Base-by-base conservation (phyloP, 768 basidiomycete species). In the Macrolepiota fuliginosa region DNA sequence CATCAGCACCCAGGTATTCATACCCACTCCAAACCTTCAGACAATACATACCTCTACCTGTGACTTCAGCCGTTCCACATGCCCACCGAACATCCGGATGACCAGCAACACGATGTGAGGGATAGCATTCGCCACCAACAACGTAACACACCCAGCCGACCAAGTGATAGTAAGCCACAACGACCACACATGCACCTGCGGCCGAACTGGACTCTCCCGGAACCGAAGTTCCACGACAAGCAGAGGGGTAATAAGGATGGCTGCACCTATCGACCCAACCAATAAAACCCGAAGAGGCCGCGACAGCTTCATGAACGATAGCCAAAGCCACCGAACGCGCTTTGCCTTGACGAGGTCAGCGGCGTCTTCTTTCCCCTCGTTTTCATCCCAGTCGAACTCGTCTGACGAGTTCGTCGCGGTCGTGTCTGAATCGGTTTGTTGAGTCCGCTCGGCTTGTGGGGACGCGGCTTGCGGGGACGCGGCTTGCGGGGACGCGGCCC, bases 381-480 rank as follows among this genome's bases (percentile, higher is more conserved):
- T 85, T 55, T 85, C 81, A 58, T 90, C 87, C 89, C 89, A 89
- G 75, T 90, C 80, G 65, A 92, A 90, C 66, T 90, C 86, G 68
- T 90, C 88, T 10, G 81, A 83, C 2, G 83, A 79, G 65, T 86
- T 82, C 12, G 87, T 87, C 27, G 76, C 80, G n/a, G 83, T 78
- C 22, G 76, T 76, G 57, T 79, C 80, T 10, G 79, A 74, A 52
- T 79, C 79, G 6, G 73, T 72, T 22, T 65, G 63, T 13, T 63
- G 53, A 35, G 11, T n/a, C 58, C 59, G 56, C 2, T 64, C 58
- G 36, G 19, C 29, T 46, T 25, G 63, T 52, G 53, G 60, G 9
- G 45, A 47, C 22, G 54, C 15, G 15, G 35, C 52, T n/a, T n/a
- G n/a, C n/a, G n/a, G n/a, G n/a, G n/a, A n/a, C n/a, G n/a, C 58